A percentile compares a stretch with the other conserved stretches of the same genome.
Evolutionary conservation across 2,329 filamentous ascomycete genomes (phyloP).

Genomic region (Xylaria sp.): DNA sequence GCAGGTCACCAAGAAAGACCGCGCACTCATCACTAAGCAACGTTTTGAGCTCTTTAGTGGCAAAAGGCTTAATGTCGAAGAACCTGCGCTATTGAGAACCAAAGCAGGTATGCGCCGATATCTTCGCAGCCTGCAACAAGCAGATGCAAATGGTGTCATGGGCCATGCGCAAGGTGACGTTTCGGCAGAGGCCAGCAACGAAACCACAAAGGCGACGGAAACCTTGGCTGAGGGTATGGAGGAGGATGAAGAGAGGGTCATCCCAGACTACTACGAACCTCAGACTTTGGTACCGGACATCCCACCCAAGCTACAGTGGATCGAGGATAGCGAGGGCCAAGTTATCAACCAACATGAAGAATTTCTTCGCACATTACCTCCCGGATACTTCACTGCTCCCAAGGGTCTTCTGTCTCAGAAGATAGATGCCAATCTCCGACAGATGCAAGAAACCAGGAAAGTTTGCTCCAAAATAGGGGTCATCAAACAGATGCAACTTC

Average conservation of each 20-base stretch:
- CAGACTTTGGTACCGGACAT: constrained; percentile 88
- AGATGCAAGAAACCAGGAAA: constrained; percentile 97
- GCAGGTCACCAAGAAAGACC: constrained; percentile 96
- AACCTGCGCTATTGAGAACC: constrained; percentile 84
- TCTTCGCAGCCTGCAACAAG: constrained; percentile 80
- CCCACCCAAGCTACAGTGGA: constrained; percentile 80
- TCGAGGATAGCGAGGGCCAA: constrained; percentile 88
- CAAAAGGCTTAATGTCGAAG: constrained; percentile 84
- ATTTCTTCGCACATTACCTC: constrained; percentile 79
- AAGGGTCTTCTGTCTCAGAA: constrained; percentile 78
- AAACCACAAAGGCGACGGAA: constrained; percentile 66
- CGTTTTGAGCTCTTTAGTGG: constrained; percentile 86
- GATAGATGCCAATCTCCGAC: constrained; percentile 89
- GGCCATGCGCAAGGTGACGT: constrained; percentile 54
- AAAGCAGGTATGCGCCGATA: constrained; percentile 92
- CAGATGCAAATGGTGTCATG: constrained; percentile 60
- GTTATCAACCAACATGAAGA: constrained; percentile 90
- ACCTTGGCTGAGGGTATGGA: constrained; percentile 96
- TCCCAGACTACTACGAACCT: constrained; percentile 95
- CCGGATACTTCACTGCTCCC: constrained; percentile 79
- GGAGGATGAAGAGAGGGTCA: constrained; percentile 80
- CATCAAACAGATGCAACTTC: constrained; percentile 99
- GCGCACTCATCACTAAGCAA: constrained; percentile 86
- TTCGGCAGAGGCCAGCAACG: constrained; percentile 61
- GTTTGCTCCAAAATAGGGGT: constrained; percentile 96